A percentile compares a stretch with the other conserved stretches of the same genome.
Evolutionary conservation across 2,329 filamentous ascomycete genomes (phyloP).

Genomic region (Fusarium domesticum): DNA sequence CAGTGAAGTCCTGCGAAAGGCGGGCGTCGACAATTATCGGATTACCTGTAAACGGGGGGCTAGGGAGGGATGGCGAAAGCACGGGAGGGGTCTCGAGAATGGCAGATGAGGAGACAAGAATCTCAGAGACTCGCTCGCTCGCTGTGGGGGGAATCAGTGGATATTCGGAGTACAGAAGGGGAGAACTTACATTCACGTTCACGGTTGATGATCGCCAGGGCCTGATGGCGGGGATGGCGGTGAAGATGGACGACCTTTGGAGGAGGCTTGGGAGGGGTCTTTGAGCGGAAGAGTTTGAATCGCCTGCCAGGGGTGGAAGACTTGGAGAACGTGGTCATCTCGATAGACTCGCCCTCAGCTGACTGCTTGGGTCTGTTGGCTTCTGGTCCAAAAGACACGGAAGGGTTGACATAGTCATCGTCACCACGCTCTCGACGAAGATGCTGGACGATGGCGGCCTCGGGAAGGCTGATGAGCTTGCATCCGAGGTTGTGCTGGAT

Average conservation of each 20-base stretch:
- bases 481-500: conserved; percentile 33
- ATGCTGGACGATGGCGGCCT: conserved; percentile 36
- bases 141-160: conserved; percentile 14
- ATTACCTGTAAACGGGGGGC: neutral
- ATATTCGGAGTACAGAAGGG: too few species aligned
- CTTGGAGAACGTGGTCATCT: neutral
- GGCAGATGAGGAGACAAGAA: conserved; percentile 26
- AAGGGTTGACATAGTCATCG: conserved; percentile 37
- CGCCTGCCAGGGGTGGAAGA: neutral
- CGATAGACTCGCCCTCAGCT: neutral
- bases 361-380: conserved; percentile 13
- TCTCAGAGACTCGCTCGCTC: conserved; percentile 21
- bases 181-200: conserved; percentile 26
- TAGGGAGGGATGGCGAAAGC: neutral
- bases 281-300: neutral
- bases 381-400: conserved; percentile 23
- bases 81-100: conserved; percentile 23
- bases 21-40: neutral
- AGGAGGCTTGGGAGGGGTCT: neutral
- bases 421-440: conserved; percentile 34
- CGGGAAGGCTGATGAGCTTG: conserved; percentile 37
- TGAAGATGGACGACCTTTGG: neutral
- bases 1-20: conserved; percentile 6
- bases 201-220: neutral
- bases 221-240: neutral